Percentiles rank a stretch among this genome's conserved stretches.
phyloP scores from a whole-genome alignment of 1,139 yeast genomes.

The Yamadazyma epiphylla region DNA sequence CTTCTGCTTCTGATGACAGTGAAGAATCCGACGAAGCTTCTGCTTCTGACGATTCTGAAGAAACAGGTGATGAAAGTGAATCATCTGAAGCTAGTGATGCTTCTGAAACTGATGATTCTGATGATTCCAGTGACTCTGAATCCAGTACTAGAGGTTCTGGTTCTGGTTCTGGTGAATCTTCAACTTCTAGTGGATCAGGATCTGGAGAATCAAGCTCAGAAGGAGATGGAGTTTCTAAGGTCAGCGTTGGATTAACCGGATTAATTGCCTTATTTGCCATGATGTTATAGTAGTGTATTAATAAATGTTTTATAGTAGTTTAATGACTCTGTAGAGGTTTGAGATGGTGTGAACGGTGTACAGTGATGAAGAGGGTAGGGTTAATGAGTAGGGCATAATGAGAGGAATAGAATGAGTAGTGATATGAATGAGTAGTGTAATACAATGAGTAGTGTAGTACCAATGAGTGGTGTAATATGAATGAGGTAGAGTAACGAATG shows the following conservation, averaged over 20 bases:
- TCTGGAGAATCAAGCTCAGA: conserved; percentile 2
- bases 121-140: conserved; percentile 1
- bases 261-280: conserved; percentile 6
- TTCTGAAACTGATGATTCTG: conserved; percentile 4
- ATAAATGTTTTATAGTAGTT: no score
- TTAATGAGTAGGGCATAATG: no score
- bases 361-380: no score
- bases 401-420: no score
- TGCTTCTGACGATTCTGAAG: conserved; percentile 4
- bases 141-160: conserved; percentile 5
- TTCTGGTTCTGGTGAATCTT: conserved; percentile 1
- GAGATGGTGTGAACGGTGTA: no score
- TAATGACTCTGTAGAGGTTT: no score
- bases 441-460: no score
- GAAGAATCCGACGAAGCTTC: conserved; percentile 1
- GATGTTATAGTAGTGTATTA: no score
- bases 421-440: no score
- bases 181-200: no score
- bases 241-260: conserved; percentile 8
- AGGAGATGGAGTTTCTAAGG: conserved; percentile 13
- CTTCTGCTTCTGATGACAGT: conserved; percentile 2
- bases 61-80: conserved; percentile 3
- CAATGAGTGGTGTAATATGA: no score
- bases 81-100: conserved; percentile 1
- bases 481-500: no score